Percentiles rank a stretch among this genome's conserved stretches.
Conservation (phyloP, 2,329 filamentous ascomycete genomes). For the Exophiala dermatitidis region DNA sequence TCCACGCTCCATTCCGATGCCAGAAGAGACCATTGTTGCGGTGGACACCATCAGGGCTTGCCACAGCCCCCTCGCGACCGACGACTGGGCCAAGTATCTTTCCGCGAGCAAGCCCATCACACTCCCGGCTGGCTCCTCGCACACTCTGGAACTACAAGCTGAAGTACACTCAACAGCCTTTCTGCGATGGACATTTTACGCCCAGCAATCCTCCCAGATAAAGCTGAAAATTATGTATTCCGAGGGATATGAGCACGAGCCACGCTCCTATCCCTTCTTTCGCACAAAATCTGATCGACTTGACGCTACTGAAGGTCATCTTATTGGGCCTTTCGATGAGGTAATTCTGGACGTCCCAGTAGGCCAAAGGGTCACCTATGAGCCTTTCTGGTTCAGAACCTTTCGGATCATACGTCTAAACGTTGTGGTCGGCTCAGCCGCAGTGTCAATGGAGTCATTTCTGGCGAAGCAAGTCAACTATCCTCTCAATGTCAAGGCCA, state of each 20-base stretch:
- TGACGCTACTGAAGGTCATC: background rate
- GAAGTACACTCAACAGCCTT: background rate
- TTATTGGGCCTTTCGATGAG: background rate
- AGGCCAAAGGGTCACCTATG: conserved; percentile 24
- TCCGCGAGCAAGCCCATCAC: background rate
- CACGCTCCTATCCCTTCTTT: background rate
- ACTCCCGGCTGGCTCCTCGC: background rate
- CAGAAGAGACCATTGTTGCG: background rate
- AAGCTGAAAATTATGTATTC: background rate
- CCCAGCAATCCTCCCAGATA: background rate
- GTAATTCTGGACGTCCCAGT: background rate
- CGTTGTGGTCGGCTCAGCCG: conserved; percentile 22
- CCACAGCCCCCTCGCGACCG: background rate
- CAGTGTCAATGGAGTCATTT: conserved; percentile 9
- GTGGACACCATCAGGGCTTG: background rate
- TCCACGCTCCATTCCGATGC: background rate
- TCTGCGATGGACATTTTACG: background rate
- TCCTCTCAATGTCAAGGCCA: background rate
- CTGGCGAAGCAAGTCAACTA: background rate
- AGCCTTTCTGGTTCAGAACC: conserved; percentile 40
- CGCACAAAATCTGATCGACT: background rate
- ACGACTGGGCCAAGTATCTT: background rate
- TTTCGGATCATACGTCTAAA: conserved; percentile 34
- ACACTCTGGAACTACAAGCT: background rate
- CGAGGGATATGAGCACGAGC: background rate